These are phyloP conservation scores for Phytopythium montanum DNA, from an alignment of 352 stramenopile species.

Conservation along the genomic window DNA sequence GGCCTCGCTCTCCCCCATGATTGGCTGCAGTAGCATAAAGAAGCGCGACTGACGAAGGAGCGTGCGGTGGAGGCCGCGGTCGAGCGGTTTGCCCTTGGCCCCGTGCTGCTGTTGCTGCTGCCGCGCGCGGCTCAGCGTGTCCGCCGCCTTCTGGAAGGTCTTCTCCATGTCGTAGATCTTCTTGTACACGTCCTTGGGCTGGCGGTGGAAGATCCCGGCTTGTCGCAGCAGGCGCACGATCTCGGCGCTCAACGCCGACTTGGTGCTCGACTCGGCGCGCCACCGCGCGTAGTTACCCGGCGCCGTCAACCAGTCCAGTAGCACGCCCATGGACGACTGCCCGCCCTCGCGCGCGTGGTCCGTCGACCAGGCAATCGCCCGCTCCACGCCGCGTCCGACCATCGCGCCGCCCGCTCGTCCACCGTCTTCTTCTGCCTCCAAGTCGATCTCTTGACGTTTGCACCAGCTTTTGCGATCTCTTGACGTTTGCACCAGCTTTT, in stretches of 20 bases:
- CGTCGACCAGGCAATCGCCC: constrained; percentile 19
- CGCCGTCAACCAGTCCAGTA: constrained; percentile 39
- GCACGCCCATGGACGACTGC: constrained; percentile 45
- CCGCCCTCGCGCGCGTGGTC: constrained; percentile 21
- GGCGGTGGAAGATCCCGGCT: constrained; percentile 23
- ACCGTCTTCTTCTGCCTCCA: too few species aligned
- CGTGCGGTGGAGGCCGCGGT: constrained; percentile 19
- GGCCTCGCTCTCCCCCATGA: constrained; percentile 21
- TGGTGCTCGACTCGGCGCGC: constrained; percentile 10
- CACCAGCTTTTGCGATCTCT: too few species aligned
- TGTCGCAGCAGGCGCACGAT: constrained; percentile 23
- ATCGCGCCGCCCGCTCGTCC: background rate
- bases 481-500: too few species aligned
- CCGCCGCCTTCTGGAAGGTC: constrained; percentile 24
- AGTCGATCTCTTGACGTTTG: too few species aligned
- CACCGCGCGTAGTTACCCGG: constrained; percentile 42
- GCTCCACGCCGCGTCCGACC: background rate
- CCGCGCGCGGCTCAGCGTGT: constrained; percentile 18
- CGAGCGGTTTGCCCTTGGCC: constrained; percentile 17
- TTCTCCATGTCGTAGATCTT: constrained; percentile 35
- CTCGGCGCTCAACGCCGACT: constrained; percentile 17
- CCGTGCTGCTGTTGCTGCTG: constrained; percentile 13
- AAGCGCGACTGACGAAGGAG: constrained; percentile 27
- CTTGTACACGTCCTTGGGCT: constrained; percentile 14
- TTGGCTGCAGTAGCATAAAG: constrained; percentile 27